Evolutionary conservation across 2,329 filamentous ascomycete species (phyloP).

Genomic region (Monascus ruber): DNA sequence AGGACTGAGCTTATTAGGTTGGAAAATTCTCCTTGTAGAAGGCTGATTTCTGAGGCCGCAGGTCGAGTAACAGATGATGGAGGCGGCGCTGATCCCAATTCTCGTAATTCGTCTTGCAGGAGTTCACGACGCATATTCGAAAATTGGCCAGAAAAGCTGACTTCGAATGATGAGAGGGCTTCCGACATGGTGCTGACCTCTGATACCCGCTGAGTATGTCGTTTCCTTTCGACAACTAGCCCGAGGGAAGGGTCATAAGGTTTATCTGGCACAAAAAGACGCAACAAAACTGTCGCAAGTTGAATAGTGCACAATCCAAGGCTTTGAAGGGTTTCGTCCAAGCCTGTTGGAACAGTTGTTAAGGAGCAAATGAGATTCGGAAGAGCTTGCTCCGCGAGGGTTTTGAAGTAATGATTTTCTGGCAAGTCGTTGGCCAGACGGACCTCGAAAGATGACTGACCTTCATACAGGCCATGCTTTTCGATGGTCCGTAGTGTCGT

Average conservation of each 20-base stretch:
- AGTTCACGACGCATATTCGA: constrained; percentile 56
- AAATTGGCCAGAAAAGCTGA: constrained; percentile 54
- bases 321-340: constrained; percentile 16
- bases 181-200: constrained; percentile 47
- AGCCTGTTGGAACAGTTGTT: constrained; percentile 3
- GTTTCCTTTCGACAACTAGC: constrained; percentile 50
- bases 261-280: constrained; percentile 74
- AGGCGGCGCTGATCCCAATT: constrained; percentile 56
- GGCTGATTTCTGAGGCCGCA: constrained; percentile 51
- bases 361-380: constrained; percentile 18
- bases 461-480: constrained; percentile 8
- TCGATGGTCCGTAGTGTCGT: constrained; percentile 14
- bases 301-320: constrained; percentile 60
- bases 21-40: constrained; percentile 72
- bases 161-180: constrained; percentile 55
- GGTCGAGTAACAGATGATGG: constrained; percentile 63
- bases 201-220: constrained; percentile 45
- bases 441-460: constrained; percentile 6
- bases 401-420: constrained; percentile 25
- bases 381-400: constrained; percentile 18
- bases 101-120: constrained; percentile 49
- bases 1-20: constrained; percentile 60
- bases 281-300: constrained; percentile 62
- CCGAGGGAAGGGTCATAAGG: constrained; percentile 67
- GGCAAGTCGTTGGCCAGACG: constrained; percentile 11